Conservation (phyloP, 768 basidiomycete species). For the Phanerodontia chrysosporium region DNA sequence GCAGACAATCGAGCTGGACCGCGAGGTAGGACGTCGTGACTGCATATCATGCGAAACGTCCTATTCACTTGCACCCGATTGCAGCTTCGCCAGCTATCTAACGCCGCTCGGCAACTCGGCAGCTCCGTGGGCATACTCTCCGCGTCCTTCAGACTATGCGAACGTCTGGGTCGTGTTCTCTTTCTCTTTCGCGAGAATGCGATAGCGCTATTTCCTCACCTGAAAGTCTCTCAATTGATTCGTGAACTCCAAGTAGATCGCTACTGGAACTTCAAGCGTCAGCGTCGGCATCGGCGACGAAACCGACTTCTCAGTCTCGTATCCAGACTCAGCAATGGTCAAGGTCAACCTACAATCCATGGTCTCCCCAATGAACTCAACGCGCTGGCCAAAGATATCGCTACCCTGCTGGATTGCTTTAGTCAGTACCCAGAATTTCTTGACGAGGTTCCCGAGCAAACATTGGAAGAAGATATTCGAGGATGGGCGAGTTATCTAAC, state of each 20-base stretch:
- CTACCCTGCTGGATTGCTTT: slow-evolving; percentile 3
- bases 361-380: neutral
- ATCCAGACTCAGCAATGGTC: slow-evolving; percentile 48
- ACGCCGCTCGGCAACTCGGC: slow-evolving; percentile 67
- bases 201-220: slow-evolving; percentile 56
- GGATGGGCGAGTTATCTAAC: neutral
- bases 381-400: neutral
- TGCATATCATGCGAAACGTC: neutral
- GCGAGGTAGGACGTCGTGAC: slow-evolving; percentile 38
- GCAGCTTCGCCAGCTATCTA: slow-evolving; percentile 66
- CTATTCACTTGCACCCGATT: slow-evolving; percentile 8
- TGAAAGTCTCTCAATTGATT: slow-evolving; percentile 28
- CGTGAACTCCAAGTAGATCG: slow-evolving; percentile 11
- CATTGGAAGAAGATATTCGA: slow-evolving; percentile 4
- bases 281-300: neutral
- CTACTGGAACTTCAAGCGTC: slow-evolving; percentile 5
- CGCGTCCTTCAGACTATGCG: slow-evolving; percentile 62
- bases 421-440: slow-evolving; percentile 8
- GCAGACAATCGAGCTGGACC: slow-evolving; percentile 51
- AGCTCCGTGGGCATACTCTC: slow-evolving; percentile 71
- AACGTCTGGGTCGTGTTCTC: slow-evolving; percentile 57
- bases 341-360: slow-evolving; percentile 46
- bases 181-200: slow-evolving; percentile 69
- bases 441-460: slow-evolving; percentile 5
- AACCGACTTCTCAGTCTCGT: slow-evolving; percentile 22